Evolutionary conservation across 768 basidiomycete species (phyloP), one percentile per base, ranked within the genome.

Genomic region (Lentinula aciculospora): DNA sequence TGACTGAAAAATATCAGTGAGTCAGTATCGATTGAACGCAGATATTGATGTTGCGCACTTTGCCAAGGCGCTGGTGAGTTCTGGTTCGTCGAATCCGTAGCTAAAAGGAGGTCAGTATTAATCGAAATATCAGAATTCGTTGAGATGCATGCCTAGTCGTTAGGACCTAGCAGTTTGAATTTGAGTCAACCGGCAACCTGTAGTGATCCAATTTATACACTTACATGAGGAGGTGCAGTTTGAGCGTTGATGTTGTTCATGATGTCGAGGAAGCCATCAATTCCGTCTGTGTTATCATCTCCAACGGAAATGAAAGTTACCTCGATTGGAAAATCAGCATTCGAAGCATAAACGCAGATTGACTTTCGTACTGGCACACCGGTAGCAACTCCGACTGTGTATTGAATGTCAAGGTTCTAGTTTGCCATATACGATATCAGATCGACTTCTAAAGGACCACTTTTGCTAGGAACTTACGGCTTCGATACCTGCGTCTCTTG

Each of bases 61-160:
- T 34, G 61, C 58, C 53, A 53, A 53, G 15, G 62, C 53, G n/a
- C 59, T 47, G 28, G 58, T 60, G 25, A 62, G 75, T 27, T 77
- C 75, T 54, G 79, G 75, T 55, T 84, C 83, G 45, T 80, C 72
- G 39, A 81, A 78, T 0, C 73, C 78, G 61, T 84, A 84, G 56
- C 76, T 79, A 1, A 19, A n/a, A 36, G 19, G 5, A 19, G 36
- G 13, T n/a, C n/a, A n/a, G n/a, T n/a, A n/a, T n/a, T n/a, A n/a
- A n/a, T n/a, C n/a, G n/a, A n/a, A n/a, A n/a, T n/a, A n/a, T n/a
- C n/a, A n/a, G n/a, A 3, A 32, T 9, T 15, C 6, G 5, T 13
- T 3, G 32, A 36, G 21, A 3, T n/a, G 32, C 10, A 32, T 53
- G 39, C 51, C 51, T 53, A 10, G 79, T 82, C 0, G 81, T 77